Evolutionary conservation across 2,329 filamentous ascomycete genomes (phyloP).

Genomic region (Hirsutella thompsonii): DNA sequence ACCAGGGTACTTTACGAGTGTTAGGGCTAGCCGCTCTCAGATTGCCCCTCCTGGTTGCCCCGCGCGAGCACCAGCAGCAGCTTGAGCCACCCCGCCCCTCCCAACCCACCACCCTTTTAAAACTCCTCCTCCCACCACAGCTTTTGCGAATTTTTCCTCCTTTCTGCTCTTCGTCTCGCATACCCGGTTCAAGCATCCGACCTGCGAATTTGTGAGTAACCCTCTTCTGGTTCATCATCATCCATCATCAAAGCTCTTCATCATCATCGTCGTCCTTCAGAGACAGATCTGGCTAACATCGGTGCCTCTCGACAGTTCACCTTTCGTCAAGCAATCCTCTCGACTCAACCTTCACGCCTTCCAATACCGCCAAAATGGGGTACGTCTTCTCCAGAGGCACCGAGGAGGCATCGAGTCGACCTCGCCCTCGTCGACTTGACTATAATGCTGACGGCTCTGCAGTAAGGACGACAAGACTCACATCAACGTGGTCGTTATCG

Average conservation of each 20-base stretch:
- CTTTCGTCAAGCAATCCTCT: constrained; percentile 4
- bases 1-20: constrained; percentile 12
- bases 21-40: constrained; percentile 19
- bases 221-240: constrained; percentile 2
- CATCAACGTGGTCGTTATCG: constrained; percentile 97
- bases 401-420: neutral
- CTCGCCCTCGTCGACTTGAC: neutral
- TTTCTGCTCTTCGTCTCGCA: constrained; percentile 29
- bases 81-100: constrained; percentile 13
- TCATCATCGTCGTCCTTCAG: no score
- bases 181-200: constrained; percentile 32
- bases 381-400: constrained; percentile 7
- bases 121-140: constrained; percentile 23
- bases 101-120: constrained; percentile 20
- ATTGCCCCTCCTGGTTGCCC: constrained; percentile 17
- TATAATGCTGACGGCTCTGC: constrained; percentile 9
- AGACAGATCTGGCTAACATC: constrained; percentile 2
- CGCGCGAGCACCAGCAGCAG: constrained; percentile 17
- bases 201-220: constrained; percentile 25
- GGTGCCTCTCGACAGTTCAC: constrained; percentile 4
- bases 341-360: constrained; percentile 2
- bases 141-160: constrained; percentile 21
- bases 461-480: constrained; percentile 95
- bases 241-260: neutral
- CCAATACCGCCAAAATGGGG: constrained; percentile 23